Percentiles rank a stretch among this genome's conserved stretches.
phyloP scores from a whole-genome alignment of 2,329 filamentous ascomycete species.

The Aspergillus jensenii region DNA sequence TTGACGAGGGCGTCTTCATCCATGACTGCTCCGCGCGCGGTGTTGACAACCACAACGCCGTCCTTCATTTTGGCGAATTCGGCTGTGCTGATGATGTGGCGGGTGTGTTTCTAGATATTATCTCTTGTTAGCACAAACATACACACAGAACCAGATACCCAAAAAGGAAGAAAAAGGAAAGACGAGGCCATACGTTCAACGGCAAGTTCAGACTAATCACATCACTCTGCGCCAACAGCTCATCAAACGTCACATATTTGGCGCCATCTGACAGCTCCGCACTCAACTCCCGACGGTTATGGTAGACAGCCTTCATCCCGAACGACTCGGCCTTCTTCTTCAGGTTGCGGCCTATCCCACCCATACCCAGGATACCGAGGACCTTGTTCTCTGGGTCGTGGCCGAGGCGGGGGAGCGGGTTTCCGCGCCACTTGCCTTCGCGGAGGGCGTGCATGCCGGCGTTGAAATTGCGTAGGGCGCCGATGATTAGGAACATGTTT shows the following conservation, averaged over 20 bases:
- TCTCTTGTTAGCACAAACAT: background rate
- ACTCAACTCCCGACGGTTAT: constrained; percentile 66
- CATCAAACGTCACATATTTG: constrained; percentile 65
- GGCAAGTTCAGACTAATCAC: constrained; percentile 79
- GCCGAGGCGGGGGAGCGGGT: constrained; percentile 56
- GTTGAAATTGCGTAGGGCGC: constrained; percentile 73
- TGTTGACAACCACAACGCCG: constrained; percentile 77
- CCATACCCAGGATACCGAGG: constrained; percentile 82
- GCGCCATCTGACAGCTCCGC: constrained; percentile 49
- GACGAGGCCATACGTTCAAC: constrained; percentile 63
- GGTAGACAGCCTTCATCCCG: constrained; percentile 72
- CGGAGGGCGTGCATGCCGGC: constrained; percentile 65
- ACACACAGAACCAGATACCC: too few species aligned
- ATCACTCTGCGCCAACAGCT: constrained; percentile 67
- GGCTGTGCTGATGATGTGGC: constrained; percentile 69
- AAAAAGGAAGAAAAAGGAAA: background rate
- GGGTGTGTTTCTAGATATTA: constrained; percentile 57
- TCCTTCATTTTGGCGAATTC: constrained; percentile 77
- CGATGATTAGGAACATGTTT: constrained; percentile 77
- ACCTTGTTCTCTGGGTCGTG: constrained; percentile 78
- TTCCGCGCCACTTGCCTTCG: constrained; percentile 66
- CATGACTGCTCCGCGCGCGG: constrained; percentile 77
- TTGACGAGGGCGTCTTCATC: constrained; percentile 77
- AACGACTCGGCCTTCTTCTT: constrained; percentile 73
- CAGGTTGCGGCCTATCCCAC: constrained; percentile 76